These are phyloP conservation scores for Penicillium subrubescens DNA, from an alignment of 495 filamentous ascomycete genomes.

Conservation along the genomic window DNA sequence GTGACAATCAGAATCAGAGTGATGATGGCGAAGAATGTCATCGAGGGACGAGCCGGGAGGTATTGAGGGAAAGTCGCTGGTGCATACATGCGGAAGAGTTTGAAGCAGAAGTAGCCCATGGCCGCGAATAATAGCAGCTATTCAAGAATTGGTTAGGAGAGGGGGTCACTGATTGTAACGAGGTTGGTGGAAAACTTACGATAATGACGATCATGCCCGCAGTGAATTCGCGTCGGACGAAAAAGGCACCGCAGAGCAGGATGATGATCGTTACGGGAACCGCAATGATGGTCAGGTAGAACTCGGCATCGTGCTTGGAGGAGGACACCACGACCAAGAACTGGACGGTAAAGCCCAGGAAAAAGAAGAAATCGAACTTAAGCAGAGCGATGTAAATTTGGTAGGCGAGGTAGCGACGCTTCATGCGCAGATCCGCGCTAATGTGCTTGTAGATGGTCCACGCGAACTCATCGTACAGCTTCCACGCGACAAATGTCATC, in stretches of 20 bases:
- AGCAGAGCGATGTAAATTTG: conserved; percentile 98
- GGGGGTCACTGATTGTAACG: background rate
- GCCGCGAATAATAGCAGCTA: conserved; percentile 82
- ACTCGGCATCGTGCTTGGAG: conserved; percentile 67
- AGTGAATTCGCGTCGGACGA: conserved; percentile 78
- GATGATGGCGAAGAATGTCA: conserved; percentile 93
- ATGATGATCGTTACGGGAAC: conserved; percentile 89
- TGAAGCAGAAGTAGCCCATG: conserved; percentile 97
- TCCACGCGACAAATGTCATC: conserved; percentile 81
- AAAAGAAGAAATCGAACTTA: conserved; percentile 99
- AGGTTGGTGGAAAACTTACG: conserved; percentile 40
- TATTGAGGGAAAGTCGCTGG: conserved; percentile 57
- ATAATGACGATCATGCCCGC: conserved; percentile 78
- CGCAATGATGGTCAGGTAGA: conserved; percentile 82
- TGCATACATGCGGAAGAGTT: conserved; percentile 92
- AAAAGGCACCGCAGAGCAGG: conserved; percentile 79
- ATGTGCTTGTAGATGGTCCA: conserved; percentile 99
- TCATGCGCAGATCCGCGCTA: conserved; percentile 94
- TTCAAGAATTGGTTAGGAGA: background rate
- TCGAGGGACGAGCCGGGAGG: conserved; percentile 68
- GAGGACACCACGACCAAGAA: conserved; percentile 90
- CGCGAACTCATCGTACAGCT: conserved; percentile 96
- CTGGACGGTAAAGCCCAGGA: conserved; percentile 96
- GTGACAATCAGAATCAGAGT: conserved; percentile 84
- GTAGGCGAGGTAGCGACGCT: conserved; percentile 92